Conservation (phyloP, 352 stramenopile species). For the Salisapilia sapeloensis region DNA sequence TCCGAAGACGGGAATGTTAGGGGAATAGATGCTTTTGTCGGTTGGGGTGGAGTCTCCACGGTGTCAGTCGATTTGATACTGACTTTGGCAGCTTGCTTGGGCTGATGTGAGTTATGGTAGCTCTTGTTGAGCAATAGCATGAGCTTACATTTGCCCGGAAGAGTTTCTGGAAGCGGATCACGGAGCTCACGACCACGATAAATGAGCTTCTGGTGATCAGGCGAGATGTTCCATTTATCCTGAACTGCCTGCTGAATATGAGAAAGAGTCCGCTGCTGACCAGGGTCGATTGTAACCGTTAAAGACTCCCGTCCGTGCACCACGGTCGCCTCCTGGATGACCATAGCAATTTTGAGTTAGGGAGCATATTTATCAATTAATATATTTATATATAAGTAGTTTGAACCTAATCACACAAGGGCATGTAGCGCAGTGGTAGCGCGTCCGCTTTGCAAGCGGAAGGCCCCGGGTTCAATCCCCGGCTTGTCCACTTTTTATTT, state of each 20-base stretch:
- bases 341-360: background rate
- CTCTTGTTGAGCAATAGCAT: slow-evolving; percentile 19
- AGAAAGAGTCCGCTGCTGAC: slow-evolving; percentile 9
- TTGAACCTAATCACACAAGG: background rate
- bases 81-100: background rate
- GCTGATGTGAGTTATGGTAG: slow-evolving; percentile 6
- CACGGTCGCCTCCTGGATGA: slow-evolving; percentile 13
- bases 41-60: background rate
- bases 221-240: slow-evolving; percentile 12
- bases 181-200: slow-evolving; percentile 16
- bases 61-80: background rate
- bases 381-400: background rate
- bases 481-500: too few species aligned
- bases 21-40: background rate
- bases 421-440: background rate
- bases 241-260: slow-evolving; percentile 13
- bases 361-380: background rate
- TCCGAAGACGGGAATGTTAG: too few species aligned
- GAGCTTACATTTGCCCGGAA: slow-evolving; percentile 18
- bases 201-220: slow-evolving; percentile 33
- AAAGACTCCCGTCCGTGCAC: slow-evolving; percentile 23
- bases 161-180: slow-evolving; percentile 1
- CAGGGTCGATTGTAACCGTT: slow-evolving; percentile 7
- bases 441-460: background rate
- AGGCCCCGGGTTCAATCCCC: background rate